Evolutionary conservation across 345 rosid species (phyloP).

Genomic region (Ricinus communis): DNA sequence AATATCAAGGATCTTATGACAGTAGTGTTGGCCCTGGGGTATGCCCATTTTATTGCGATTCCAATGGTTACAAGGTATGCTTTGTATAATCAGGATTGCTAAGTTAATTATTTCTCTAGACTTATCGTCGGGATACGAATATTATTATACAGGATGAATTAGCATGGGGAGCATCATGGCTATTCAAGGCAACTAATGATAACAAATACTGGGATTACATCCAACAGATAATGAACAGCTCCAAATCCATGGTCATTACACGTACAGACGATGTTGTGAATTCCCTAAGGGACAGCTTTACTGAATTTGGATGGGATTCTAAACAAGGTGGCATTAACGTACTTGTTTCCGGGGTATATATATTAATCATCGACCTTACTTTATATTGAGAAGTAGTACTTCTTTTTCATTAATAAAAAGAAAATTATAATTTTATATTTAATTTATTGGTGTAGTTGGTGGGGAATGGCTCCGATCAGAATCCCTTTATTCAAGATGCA

Average conservation of each 20-base stretch:
- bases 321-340: constrained; percentile 28
- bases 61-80: constrained; percentile 22
- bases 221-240: not conserved
- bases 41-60: constrained; percentile 31
- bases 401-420: too few relatives aligned
- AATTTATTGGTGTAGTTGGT: not conserved
- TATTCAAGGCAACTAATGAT: constrained; percentile 22
- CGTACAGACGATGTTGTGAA: not conserved
- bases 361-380: not conserved
- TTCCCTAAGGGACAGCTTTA: not conserved
- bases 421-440: not conserved
- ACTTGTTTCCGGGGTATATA: constrained; percentile 18
- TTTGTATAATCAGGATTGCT: not conserved
- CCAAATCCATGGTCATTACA: not conserved
- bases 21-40: constrained; percentile 2
- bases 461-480: not conserved
- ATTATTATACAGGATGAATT: constrained; percentile 24
- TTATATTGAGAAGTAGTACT: too few relatives aligned
- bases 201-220: constrained; percentile 10
- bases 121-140: too few relatives aligned
- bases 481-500: constrained; percentile 8
- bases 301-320: constrained; percentile 30
- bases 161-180: constrained; percentile 33
- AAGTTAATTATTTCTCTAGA: not conserved
- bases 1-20: constrained; percentile 24